These are phyloP conservation scores for Fusarium guadeloupense DNA, from an alignment of 2,329 filamentous ascomycete species.

Conservation along the genomic window DNA sequence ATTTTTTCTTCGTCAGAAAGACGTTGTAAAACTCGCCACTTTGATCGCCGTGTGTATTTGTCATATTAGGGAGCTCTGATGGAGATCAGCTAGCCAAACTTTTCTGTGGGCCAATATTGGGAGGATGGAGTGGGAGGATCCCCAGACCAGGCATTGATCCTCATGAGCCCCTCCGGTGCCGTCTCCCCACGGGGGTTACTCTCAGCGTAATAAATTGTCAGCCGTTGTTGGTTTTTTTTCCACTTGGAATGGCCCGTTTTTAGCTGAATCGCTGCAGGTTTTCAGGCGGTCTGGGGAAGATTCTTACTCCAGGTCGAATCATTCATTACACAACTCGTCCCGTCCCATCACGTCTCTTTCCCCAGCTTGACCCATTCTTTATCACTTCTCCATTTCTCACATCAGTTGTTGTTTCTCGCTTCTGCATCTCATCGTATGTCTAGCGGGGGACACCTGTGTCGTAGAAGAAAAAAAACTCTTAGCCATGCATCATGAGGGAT, in stretches of 20 bases:
- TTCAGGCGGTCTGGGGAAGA: constrained; percentile 12
- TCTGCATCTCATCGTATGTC: constrained; percentile 7
- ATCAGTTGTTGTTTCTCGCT: constrained; percentile 2
- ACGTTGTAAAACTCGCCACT: constrained; percentile 5
- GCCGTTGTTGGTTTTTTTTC: constrained; percentile 7
- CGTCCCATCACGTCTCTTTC: not conserved
- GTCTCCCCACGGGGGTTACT: constrained; percentile 21
- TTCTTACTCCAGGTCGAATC: not conserved
- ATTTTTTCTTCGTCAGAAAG: not conserved
- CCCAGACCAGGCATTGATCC: constrained; percentile 12
- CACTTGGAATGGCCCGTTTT: constrained; percentile 15
- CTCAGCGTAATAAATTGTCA: not conserved
- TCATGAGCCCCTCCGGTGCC: not conserved
- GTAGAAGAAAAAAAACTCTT: not conserved
- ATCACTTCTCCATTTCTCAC: constrained; percentile 21
- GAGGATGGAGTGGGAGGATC: not conserved
- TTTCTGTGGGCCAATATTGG: constrained; percentile 12
- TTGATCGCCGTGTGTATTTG: constrained; percentile 7
- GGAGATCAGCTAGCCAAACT: not conserved
- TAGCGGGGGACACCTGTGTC: constrained; percentile 1
- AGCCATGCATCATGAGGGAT: constrained; percentile 38
- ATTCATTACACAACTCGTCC: not conserved
- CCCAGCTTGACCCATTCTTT: constrained; percentile 6
- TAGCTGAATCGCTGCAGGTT: not conserved
- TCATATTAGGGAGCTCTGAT: constrained; percentile 1